Base-by-base conservation (phyloP, 805 yeast genomes). In the Barnettozyma salicaria region DNA sequence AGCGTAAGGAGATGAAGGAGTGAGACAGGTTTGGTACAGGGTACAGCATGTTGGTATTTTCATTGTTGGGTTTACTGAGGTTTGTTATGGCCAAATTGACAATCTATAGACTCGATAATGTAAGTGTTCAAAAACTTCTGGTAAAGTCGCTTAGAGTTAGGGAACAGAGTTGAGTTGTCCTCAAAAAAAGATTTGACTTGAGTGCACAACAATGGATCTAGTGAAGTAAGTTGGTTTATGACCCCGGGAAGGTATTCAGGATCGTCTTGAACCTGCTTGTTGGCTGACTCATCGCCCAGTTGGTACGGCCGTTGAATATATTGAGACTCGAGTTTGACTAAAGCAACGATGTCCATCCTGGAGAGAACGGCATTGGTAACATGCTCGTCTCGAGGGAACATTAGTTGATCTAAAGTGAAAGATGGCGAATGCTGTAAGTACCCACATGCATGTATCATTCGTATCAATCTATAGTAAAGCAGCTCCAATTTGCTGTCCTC, bases 351-450 rank as follows among this genome's bases (percentile, higher is more conserved):
- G 24, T 64, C 68, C n/a, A 44, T 47, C 29, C 64, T 66, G 2
- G 54, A 42, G n/a, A 58, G 35, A 27, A 53, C 57, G n/a, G 38
- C 47, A 37, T 63, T 62, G 10, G 34, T 26, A 6, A 65, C 56
- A 10, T 40, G 47, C 38, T 65, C 70, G 37, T 63, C 65, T 2
- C 40, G 35, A 1, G 70, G 70, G 38, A 64, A 63, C 20, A 65
- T 30, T 13, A 63, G 37, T 14, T 56, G 49, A 29, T 62, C 61
- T 11, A 64, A 29, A 11, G 51, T 36, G 33, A 42, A 43, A 3
- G 34, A 38, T 2, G 29, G 12, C 17, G 45, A 22, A 21, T 45
- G 36, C 23, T 36, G 40, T 9, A 27, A 12, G 27, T 25, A 36
- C 40, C 31, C 38, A 26, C 33, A 24, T 30, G 11, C 11, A 31